Base-by-base conservation (phyloP, 768 basidiomycete species). In the Mycena crocata region DNA sequence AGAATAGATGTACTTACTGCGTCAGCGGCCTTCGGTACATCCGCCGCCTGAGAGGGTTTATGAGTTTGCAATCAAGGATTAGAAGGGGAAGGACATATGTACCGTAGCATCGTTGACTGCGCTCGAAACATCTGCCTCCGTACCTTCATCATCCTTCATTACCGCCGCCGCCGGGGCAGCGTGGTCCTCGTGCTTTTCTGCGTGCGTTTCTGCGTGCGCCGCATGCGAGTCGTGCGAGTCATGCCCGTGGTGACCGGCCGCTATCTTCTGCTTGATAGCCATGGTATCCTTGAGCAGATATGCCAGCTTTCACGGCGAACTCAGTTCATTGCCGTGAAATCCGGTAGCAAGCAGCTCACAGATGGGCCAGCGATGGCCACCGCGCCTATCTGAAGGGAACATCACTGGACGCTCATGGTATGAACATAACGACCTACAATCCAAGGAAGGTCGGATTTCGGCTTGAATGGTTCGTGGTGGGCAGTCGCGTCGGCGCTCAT, bases 381-480 rank as follows among this genome's bases (percentile, higher is more conserved):
- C 57, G 84, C 80, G 62, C 77, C 83, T 66, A 83, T 71, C 84
- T 85, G 73, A 15, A 63, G 55, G 35, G 57, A 28, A 37, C 34
- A 62, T 63, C 23, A 39, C 42, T 54, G 42, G 35, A 24, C 17
- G 15, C 10, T 24, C 14, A 8, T 2, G 13, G 55, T n/a, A 31
- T 28, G 57, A 59, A 61, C 32, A 70, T 59, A 39, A 37, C 14
- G 52, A 80, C 82, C 71, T 61, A 84, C 84, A 54, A 83, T 78
- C 84, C 84, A 85, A 49, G 82, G 81, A 51, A 72, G 79, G 79
- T 85, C 84, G 57, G 74, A 67, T 51, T 57, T 78, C 59, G 78
- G 76, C 70, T 76, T 78, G 62, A 75, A 58, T n/a, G 71, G 56
- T 31, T 73, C 70, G 61, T 83, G 82, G 50, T 52, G 49, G 19